These are phyloP conservation scores for Zygotorulaspora florentina DNA, from an alignment of 805 yeast species.

Conservation along the genomic window DNA sequence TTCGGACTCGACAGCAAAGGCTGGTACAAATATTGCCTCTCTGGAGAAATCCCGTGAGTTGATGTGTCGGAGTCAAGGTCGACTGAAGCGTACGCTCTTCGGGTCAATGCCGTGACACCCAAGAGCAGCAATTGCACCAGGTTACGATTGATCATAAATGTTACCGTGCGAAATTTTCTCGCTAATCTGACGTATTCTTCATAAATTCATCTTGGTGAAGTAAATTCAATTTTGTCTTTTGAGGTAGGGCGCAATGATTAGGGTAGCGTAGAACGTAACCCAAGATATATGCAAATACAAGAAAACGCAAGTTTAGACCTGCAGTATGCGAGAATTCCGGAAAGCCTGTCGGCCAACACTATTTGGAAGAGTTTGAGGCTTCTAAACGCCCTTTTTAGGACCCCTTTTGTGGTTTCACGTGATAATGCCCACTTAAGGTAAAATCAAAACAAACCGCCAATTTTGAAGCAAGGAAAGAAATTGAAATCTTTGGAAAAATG, in stretches of 20 bases:
- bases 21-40: slow-evolving; percentile 16
- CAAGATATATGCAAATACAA: no score
- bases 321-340: no score
- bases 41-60: slow-evolving; percentile 21
- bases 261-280: no score
- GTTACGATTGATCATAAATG: not conserved
- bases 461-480: not conserved
- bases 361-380: no score
- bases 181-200: no score
- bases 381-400: no score
- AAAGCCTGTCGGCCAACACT: no score
- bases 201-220: no score
- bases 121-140: not conserved
- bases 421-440: slow-evolving; percentile 11
- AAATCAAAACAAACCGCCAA: slow-evolving; percentile 11
- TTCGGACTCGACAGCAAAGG: slow-evolving; percentile 44
- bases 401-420: slow-evolving; percentile 4
- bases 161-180: not conserved
- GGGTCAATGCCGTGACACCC: no score
- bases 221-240: no score
- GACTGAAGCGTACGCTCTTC: not conserved
- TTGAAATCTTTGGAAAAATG: not conserved
- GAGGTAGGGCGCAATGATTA: no score
- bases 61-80: not conserved
- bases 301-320: no score